Percentiles rank a stretch among this genome's conserved stretches.
Conservation (phyloP, 768 basidiomycete species). For the Paxillus involutus region DNA sequence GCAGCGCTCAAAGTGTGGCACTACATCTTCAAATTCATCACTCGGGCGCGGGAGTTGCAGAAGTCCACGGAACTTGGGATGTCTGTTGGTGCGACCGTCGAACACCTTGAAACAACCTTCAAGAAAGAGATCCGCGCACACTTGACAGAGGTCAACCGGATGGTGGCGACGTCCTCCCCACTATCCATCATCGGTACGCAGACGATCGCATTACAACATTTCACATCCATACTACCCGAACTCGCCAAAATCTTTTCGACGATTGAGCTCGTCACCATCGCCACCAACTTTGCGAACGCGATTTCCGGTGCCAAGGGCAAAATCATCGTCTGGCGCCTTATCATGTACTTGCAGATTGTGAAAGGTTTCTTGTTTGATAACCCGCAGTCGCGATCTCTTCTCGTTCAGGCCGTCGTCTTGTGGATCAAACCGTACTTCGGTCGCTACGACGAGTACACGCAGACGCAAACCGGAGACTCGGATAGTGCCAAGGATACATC, state of each 20-base stretch:
- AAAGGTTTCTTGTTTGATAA: conserved; percentile 88
- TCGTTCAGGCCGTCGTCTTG: conserved; percentile 84
- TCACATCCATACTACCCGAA: conserved; percentile 88
- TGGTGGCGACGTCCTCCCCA: conserved; percentile 83
- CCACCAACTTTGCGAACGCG: conserved; percentile 85
- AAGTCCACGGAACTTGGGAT: conserved; percentile 78
- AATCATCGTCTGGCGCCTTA: conserved; percentile 89
- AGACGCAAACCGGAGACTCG: conserved; percentile 61
- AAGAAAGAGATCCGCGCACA: conserved; percentile 80
- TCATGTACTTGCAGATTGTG: conserved; percentile 91
- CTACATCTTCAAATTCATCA: conserved; percentile 93
- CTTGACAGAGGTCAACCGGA: conserved; percentile 75
- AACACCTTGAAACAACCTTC: conserved; percentile 83
- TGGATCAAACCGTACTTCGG: conserved; percentile 98
- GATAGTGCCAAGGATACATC: conserved; percentile 69
- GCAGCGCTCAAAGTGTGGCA: conserved; percentile 96
- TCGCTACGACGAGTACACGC: conserved; percentile 79
- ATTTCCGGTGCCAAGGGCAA: conserved; percentile 78
- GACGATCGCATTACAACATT: conserved; percentile 90
- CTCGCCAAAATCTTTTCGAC: conserved; percentile 77
- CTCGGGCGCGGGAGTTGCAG: conserved; percentile 86
- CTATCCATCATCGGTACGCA: conserved; percentile 95
- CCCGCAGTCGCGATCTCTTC: conserved; percentile 68
- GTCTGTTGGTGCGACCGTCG: conserved; percentile 78
- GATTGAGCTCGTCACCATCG: conserved; percentile 83